phyloP scores from a whole-genome alignment of 768 basidiomycete species.

The Lanmaoa rubissima region DNA sequence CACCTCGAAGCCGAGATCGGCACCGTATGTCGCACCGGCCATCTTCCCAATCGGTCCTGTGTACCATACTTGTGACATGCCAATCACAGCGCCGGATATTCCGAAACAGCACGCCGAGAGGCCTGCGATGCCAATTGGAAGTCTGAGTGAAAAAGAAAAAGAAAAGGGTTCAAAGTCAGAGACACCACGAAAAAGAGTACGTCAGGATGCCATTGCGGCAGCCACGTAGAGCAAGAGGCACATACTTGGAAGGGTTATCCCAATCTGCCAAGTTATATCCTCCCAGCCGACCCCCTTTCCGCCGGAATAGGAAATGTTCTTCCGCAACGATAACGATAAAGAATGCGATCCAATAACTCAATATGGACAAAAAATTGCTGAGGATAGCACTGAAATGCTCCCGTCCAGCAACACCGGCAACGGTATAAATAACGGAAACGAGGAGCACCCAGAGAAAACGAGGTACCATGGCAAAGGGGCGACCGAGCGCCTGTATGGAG shows the following conservation, averaged over 20 bases:
- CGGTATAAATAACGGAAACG: slow-evolving; percentile 37
- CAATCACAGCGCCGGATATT: slow-evolving; percentile 46
- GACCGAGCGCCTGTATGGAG: slow-evolving; percentile 44
- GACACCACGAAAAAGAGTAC: not conserved
- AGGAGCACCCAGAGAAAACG: slow-evolving; percentile 47
- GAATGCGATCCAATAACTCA: slow-evolving; percentile 48
- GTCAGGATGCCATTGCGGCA: not conserved
- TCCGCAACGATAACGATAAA: slow-evolving; percentile 45
- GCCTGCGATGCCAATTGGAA: slow-evolving; percentile 50
- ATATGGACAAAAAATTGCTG: slow-evolving; percentile 41
- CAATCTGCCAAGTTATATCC: slow-evolving; percentile 54
- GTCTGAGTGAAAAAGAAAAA: slow-evolving; percentile 19
- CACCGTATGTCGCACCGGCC: slow-evolving; percentile 43
- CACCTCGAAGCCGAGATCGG: slow-evolving; percentile 56
- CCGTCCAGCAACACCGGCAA: slow-evolving; percentile 42
- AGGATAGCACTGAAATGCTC: slow-evolving; percentile 45
- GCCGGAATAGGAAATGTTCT: slow-evolving; percentile 48
- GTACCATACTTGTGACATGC: slow-evolving; percentile 55
- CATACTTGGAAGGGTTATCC: slow-evolving; percentile 40
- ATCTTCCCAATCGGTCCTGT: slow-evolving; percentile 46
- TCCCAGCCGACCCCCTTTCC: slow-evolving; percentile 38
- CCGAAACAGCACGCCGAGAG: slow-evolving; percentile 47
- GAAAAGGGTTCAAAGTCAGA: too few species aligned
- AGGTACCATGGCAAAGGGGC: slow-evolving; percentile 42
- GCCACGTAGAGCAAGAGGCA: not conserved